Conservation (phyloP, 345 rosid species). For the Eucalyptus fibrosa region DNA sequence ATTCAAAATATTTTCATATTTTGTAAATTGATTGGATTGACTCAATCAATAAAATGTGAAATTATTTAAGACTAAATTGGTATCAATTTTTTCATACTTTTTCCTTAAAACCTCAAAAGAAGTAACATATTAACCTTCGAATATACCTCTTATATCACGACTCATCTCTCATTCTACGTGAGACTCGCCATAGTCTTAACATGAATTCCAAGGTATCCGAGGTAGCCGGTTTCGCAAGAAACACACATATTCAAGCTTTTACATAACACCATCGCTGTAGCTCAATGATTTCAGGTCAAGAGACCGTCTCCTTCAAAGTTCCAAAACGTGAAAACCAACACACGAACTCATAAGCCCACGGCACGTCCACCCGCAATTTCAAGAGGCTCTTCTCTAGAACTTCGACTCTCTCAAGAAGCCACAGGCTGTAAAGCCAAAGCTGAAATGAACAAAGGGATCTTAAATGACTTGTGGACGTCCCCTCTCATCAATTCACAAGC, state of each 20-base stretch:
- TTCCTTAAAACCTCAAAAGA: neutral
- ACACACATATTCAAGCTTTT: neutral
- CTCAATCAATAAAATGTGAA: too few species aligned
- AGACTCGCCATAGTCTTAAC: neutral
- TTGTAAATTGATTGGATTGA: too few species aligned
- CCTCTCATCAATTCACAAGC: neutral
- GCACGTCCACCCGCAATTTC: neutral
- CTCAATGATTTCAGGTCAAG: neutral
- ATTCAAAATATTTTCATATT: too few species aligned
- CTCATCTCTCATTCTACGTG: neutral
- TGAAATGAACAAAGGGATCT: neutral
- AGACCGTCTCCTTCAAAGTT: neutral
- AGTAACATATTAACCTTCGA: neutral
- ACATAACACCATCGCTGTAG: neutral
- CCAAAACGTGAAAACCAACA: neutral
- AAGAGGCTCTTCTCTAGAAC: neutral
- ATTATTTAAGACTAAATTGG: fast-evolving
- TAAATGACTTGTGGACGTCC: neutral
- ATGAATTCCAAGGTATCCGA: neutral
- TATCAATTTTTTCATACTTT: too few species aligned
- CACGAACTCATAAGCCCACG: neutral
- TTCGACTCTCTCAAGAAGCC: neutral
- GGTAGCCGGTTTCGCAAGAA: neutral
- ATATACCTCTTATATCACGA: neutral
- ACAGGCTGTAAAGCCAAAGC: neutral